Evolutionary conservation across 345 rosid species (phyloP).

Genomic region (Sisymbrium altissimum): DNA sequence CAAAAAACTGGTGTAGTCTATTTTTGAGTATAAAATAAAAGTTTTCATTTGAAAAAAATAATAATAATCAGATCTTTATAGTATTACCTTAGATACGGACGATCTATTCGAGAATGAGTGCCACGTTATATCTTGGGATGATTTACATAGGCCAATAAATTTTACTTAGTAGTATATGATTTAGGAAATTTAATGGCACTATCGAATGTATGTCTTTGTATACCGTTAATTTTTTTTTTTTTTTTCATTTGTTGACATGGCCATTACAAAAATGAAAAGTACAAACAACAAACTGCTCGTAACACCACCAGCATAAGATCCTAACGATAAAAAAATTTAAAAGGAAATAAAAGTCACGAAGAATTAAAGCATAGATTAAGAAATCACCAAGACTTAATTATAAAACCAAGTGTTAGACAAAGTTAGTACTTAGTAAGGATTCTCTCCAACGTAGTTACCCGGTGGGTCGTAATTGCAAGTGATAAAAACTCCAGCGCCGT

Average conservation of each 20-base stretch:
- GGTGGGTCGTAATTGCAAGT: slow-evolving; percentile 94
- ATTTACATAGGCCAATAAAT: background rate
- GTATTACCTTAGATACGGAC: background rate
- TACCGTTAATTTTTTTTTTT: background rate
- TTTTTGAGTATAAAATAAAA: too few relatives aligned
- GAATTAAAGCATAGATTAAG: background rate
- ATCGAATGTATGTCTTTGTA: background rate
- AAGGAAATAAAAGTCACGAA: background rate
- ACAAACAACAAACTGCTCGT: slow-evolving; percentile 11
- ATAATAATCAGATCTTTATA: background rate
- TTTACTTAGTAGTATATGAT: background rate
- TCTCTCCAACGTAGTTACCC: slow-evolving; percentile 78
- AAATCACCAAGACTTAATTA: background rate
- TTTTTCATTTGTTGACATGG: too few relatives aligned
- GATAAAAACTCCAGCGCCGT: slow-evolving; percentile 64
- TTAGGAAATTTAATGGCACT: background rate
- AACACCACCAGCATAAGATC: slow-evolving; percentile 8
- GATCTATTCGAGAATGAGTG: background rate
- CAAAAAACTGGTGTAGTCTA: background rate
- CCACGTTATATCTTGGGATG: background rate
- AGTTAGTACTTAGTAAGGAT: slow-evolving; percentile 66
- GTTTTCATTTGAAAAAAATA: background rate
- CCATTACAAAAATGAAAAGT: background rate
- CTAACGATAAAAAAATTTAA: background rate
- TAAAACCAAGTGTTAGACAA: background rate